A percentile compares a stretch with the other conserved stretches of the same genome.
Conservation (phyloP, 1,139 yeast genomes). For the Scheffersomyces titani region DNA sequence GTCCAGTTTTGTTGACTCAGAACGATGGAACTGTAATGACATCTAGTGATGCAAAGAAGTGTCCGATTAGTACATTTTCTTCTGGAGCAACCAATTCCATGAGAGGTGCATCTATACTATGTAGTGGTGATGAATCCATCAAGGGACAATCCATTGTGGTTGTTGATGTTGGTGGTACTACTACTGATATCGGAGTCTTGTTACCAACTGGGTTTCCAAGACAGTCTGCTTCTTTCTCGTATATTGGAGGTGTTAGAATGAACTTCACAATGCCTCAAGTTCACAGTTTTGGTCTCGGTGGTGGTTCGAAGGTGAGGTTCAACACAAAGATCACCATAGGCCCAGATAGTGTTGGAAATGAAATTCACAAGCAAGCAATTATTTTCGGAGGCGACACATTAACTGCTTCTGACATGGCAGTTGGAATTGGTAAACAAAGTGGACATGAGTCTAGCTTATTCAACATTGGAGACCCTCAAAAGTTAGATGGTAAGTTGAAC, state of each 20-base stretch:
- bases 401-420: constrained; percentile 39
- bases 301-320: constrained; percentile 41
- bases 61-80: constrained; percentile 43
- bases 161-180: constrained; percentile 47
- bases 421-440: constrained; percentile 15
- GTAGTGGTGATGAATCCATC: constrained; percentile 25
- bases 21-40: constrained; percentile 45
- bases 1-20: constrained; percentile 41
- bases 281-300: constrained; percentile 44
- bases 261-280: constrained; percentile 48
- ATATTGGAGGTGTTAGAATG: constrained; percentile 43
- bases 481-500: constrained; percentile 11
- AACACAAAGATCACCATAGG: constrained; percentile 28
- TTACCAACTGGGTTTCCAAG: constrained; percentile 41
- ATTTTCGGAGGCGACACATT: constrained; percentile 37
- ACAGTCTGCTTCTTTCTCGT: constrained; percentile 35
- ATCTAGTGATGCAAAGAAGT: constrained; percentile 29
- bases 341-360: constrained; percentile 44
- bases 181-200: constrained; percentile 44
- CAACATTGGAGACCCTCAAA: constrained; percentile 11
- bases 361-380: constrained; percentile 24
- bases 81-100: constrained; percentile 49
- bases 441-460: constrained; percentile 3
- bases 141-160: constrained; percentile 30
- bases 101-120: constrained; percentile 46